Percentiles rank a stretch among this genome's conserved stretches.
These are phyloP conservation scores for Physocladia obscura DNA, from an alignment of 192 early-diverging fungal species.

Conservation along the genomic window DNA sequence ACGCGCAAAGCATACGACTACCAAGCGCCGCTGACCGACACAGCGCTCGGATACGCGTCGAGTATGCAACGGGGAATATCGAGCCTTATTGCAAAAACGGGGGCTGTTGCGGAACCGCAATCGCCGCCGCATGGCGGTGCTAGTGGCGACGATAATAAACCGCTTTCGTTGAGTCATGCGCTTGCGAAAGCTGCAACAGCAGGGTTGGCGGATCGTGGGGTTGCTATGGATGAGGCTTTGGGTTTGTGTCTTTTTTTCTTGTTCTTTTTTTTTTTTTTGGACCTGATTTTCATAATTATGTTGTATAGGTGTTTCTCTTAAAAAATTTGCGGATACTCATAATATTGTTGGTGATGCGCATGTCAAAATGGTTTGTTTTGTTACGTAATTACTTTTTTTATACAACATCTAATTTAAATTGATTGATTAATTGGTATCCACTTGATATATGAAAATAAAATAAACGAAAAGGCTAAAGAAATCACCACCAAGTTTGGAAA, in stretches of 20 bases:
- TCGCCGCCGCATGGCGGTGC: background rate
- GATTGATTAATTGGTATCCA: no score
- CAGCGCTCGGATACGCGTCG: conserved; percentile 69
- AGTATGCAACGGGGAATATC: conserved; percentile 44
- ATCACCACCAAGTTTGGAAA: no score
- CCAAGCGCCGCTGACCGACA: conserved; percentile 69
- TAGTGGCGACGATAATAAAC: background rate
- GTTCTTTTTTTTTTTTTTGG: background rate
- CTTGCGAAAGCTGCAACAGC: conserved; percentile 14
- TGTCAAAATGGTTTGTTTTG: conserved; percentile 43
- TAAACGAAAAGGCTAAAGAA: conserved; percentile 62
- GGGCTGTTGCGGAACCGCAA: background rate
- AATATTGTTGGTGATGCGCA: conserved; percentile 83
- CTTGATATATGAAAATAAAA: no score
- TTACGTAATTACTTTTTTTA: conserved; percentile 8
- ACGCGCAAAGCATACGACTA: conserved; percentile 76
- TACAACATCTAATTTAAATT: no score
- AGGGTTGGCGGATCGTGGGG: background rate
- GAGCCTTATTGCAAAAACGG: background rate
- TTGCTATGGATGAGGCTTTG: no score
- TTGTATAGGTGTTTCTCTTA: conserved; percentile 68
- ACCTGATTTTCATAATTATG: background rate
- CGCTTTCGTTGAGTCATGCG: conserved; percentile 11
- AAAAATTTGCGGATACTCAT: conserved; percentile 80
- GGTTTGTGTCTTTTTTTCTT: no score